These are phyloP conservation scores for Colletotrichum magnum DNA, from an alignment of 2,329 filamentous ascomycete species.

Conservation along the genomic window DNA sequence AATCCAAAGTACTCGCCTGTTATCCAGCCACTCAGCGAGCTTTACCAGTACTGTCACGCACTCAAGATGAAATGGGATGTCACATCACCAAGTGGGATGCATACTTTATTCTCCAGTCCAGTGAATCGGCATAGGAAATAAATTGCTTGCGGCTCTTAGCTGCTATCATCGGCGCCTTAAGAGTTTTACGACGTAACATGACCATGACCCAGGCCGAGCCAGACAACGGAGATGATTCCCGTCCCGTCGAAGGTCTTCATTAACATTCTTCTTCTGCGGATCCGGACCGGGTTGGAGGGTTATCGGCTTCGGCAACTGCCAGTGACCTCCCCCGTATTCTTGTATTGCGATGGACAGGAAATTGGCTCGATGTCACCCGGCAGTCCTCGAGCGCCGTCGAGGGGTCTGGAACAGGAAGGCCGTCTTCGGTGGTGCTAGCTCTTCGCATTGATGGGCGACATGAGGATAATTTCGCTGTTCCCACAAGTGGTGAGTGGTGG, in stretches of 20 bases:
- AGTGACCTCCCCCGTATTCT: neutral
- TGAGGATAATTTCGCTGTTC: conserved; percentile 36
- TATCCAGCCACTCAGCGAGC: conserved; percentile 32
- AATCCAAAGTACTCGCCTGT: conserved; percentile 39
- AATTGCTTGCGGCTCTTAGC: neutral
- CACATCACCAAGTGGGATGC: no score
- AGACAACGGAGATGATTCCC: conserved; percentile 6
- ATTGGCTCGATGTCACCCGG: neutral
- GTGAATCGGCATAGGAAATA: no score
- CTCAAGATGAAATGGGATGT: neutral
- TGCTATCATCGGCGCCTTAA: neutral
- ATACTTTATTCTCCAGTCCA: no score
- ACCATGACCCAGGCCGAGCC: conserved; percentile 1
- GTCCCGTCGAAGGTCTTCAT: conserved; percentile 16
- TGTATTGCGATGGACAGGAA: neutral
- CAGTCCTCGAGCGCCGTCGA: neutral
- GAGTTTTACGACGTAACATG: conserved; percentile 1
- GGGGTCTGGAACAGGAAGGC: conserved; percentile 21
- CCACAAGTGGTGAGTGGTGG: conserved; percentile 32
- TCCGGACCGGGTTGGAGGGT: neutral
- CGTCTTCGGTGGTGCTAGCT: conserved; percentile 8
- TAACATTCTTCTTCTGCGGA: neutral
- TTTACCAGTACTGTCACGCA: neutral
- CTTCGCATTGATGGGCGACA: conserved; percentile 37
- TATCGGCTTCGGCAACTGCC: conserved; percentile 1